Evolutionary conservation across 2,329 filamentous ascomycete species (phyloP).

Genomic region (Fusarium zealandicum): DNA sequence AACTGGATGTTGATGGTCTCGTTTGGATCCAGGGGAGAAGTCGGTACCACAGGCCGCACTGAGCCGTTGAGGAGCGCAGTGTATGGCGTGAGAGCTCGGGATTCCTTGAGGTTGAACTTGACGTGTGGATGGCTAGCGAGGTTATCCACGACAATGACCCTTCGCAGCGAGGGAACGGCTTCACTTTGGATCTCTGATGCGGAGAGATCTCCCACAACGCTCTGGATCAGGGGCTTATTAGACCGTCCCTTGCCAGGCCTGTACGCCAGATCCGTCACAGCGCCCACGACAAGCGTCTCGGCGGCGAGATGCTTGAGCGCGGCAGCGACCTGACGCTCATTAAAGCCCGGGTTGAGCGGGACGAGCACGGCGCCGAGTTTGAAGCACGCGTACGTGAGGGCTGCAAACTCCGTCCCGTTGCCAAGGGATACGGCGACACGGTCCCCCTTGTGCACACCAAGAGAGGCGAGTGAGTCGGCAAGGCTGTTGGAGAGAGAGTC

Average conservation of each 20-base stretch:
- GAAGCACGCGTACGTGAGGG: constrained; percentile 87
- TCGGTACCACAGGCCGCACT: constrained; percentile 49
- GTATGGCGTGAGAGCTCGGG: constrained; percentile 56
- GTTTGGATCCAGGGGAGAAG: constrained; percentile 58
- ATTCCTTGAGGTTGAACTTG: constrained; percentile 53
- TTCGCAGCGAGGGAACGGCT: constrained; percentile 72
- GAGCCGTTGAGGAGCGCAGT: constrained; percentile 49
- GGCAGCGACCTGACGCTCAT: constrained; percentile 75
- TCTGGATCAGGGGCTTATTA: constrained; percentile 57
- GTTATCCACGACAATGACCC: constrained; percentile 83
- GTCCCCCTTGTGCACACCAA: constrained; percentile 82
- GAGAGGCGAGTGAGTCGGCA: constrained; percentile 71
- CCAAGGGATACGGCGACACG: constrained; percentile 86
- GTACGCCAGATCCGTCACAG: constrained; percentile 83
- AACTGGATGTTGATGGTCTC: constrained; percentile 96
- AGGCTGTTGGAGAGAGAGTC: constrained; percentile 79
- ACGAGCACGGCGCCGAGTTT: constrained; percentile 94
- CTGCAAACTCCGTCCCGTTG: constrained; percentile 84
- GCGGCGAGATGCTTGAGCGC: constrained; percentile 79
- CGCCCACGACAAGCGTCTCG: constrained; percentile 80
- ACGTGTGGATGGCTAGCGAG: constrained; percentile 57
- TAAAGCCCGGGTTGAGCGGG: constrained; percentile 93
- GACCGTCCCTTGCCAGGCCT: constrained; percentile 62
- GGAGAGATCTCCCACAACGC: constrained; percentile 54
- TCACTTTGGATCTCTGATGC: constrained; percentile 45